Evolutionary conservation across 2,329 filamentous ascomycete species (phyloP), one percentile per base, ranked within the genome.

Genomic region (Ophiocordyceps sinensis): DNA sequence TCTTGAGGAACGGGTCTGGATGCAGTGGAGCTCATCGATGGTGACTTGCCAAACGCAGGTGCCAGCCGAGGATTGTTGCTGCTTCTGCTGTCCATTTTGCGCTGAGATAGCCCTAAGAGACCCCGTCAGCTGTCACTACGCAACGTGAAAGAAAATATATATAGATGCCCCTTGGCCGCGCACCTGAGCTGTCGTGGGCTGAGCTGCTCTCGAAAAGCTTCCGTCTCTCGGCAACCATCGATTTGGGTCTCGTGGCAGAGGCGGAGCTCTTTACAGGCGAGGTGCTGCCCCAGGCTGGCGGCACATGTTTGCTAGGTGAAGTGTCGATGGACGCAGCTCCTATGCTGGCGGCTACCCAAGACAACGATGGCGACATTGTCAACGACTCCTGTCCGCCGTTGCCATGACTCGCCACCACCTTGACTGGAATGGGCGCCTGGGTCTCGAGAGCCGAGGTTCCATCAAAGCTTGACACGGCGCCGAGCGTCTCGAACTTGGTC

Each of bases 401-500:
- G 32, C 9, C 32, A 15, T 9, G 5, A 5, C 14, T 35, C 10
- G 15, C 15, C 9, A 10, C 32, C 15, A 15, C 14, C 5, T 10
- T 35, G 13, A 2, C 6, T 37, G 10, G 17, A 4, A 17, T 6
- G 5, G 36, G 17, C 13, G 12, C 6, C 14, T 12, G 19, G 12
- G 17, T 14, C 19, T 13, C 19, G 11, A 21, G 35, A 14, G n/a
- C 8, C 19, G 26, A 7, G 5, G 4, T 28, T 13, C 15, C 14
- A 6, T 21, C 41, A 14, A 21, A 14, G 21, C 38, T 44, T 29
- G 47, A 38, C 7, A 40, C 32, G 17, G 47, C 47, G 38, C 59
- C 55, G 4, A 58, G 47, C n/a, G 46, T 44, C 45, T 62, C 59
- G 31, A 60, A 62, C 35, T 55, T 60, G n/a, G 56, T 58, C 1